phyloP scores from a whole-genome alignment of 352 stramenopile species.

The Phytophthora sansomeana region DNA sequence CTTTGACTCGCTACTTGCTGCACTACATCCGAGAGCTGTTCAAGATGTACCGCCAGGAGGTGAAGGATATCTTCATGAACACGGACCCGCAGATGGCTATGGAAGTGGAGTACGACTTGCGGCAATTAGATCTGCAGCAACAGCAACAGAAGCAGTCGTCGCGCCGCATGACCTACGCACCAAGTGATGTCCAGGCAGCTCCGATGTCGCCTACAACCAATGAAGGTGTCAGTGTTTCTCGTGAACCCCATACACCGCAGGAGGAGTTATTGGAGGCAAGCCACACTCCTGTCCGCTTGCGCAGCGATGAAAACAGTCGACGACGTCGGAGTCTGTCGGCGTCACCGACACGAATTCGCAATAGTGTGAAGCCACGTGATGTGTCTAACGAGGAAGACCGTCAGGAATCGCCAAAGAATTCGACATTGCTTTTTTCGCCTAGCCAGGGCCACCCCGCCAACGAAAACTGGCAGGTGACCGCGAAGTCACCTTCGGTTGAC shows the following conservation, averaged over 20 bases:
- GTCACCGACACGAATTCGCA: slow-evolving; percentile 48
- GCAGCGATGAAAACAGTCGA: slow-evolving; percentile 41
- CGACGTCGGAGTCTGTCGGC: slow-evolving; percentile 60
- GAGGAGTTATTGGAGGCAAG: slow-evolving; percentile 49
- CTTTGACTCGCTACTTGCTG: slow-evolving; percentile 94
- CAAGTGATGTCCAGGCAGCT: slow-evolving; percentile 13
- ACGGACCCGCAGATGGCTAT: slow-evolving; percentile 94
- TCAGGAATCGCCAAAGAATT: slow-evolving; percentile 12
- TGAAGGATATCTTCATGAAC: slow-evolving; percentile 93
- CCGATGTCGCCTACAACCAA: slow-evolving; percentile 22
- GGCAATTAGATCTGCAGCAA: slow-evolving; percentile 76
- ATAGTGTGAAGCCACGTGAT: slow-evolving; percentile 43
- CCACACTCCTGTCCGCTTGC: slow-evolving; percentile 47
- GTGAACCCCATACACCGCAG: slow-evolving; percentile 40
- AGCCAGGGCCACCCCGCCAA: slow-evolving; percentile 36
- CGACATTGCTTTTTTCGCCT: slow-evolving; percentile 69
- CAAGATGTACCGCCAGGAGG: slow-evolving; percentile 92
- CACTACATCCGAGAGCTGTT: slow-evolving; percentile 96
- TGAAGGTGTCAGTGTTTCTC: slow-evolving; percentile 3
- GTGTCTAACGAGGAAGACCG: slow-evolving; percentile 48
- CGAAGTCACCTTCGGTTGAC: slow-evolving; percentile 59
- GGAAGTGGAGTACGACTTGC: slow-evolving; percentile 97
- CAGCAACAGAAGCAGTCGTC: slow-evolving; percentile 57
- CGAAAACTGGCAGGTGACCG: slow-evolving; percentile 65
- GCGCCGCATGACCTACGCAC: slow-evolving; percentile 26